Conservation (phyloP, 805 yeast species). For the Suhomyces sp. region DNA sequence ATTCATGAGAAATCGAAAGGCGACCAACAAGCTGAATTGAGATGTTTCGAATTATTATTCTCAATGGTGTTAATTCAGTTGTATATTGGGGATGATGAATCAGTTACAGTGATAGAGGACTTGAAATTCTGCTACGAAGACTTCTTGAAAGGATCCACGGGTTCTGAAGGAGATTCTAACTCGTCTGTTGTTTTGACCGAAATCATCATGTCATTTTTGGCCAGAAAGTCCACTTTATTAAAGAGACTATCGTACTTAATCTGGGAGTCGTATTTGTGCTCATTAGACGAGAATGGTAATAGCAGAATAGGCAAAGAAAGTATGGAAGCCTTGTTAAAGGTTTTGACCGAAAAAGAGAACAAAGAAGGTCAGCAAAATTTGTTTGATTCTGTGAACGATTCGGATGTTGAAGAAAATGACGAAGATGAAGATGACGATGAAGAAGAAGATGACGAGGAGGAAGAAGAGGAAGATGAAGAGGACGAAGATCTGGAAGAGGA, state of each 20-base stretch:
- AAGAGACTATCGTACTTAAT: constrained; percentile 37
- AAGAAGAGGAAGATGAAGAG: constrained; percentile 18
- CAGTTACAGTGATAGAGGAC: constrained; percentile 72
- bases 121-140: constrained; percentile 57
- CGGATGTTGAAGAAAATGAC: constrained; percentile 21
- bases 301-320: constrained; percentile 28
- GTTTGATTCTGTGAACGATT: constrained; percentile 58
- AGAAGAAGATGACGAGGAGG: constrained; percentile 23
- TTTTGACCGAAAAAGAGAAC: constrained; percentile 61
- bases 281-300: constrained; percentile 21
- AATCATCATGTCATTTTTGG: constrained; percentile 46
- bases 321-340: constrained; percentile 34
- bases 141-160: constrained; percentile 26
- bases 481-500: constrained; percentile 13
- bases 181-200: constrained; percentile 37
- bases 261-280: constrained; percentile 42
- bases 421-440: constrained; percentile 28
- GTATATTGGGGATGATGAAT: constrained; percentile 74
- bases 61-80: constrained; percentile 77
- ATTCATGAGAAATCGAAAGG: constrained; percentile 21
- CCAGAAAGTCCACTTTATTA: constrained; percentile 32
- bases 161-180: constrained; percentile 33
- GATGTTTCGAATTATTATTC: constrained; percentile 71
- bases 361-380: constrained; percentile 74
- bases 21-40: constrained; percentile 42